Conservation (phyloP, 257 asterid genomes). For the Datura wrightii region DNA sequence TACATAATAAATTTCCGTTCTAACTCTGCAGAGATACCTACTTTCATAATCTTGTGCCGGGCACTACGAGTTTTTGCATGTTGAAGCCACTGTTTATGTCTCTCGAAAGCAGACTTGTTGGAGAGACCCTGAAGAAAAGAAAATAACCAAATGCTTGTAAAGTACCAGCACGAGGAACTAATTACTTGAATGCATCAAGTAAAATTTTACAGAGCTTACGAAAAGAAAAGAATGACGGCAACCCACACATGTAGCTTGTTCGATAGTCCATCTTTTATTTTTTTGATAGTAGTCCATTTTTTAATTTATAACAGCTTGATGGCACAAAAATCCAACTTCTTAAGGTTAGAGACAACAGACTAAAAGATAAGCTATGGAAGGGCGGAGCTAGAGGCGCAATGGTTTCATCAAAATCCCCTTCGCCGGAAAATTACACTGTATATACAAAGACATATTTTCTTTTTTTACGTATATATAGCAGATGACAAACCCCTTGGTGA, state of each 20-base stretch:
- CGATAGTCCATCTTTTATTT: background rate
- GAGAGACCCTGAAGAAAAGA: conserved; percentile 72
- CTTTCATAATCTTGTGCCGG: conserved; percentile 94
- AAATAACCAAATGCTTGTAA: background rate
- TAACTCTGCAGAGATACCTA: conserved; percentile 41
- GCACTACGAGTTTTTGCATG: conserved; percentile 98
- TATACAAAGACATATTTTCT: too few relatives aligned
- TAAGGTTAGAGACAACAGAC: background rate
- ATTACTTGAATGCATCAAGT: conserved; percentile 3
- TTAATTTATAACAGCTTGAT: background rate
- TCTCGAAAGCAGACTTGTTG: conserved; percentile 85
- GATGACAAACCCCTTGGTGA: background rate
- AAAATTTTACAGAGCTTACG: background rate
- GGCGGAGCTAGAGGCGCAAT: background rate
- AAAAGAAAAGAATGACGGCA: background rate
- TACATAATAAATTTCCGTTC: background rate
- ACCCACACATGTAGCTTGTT: background rate
- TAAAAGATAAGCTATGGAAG: background rate
- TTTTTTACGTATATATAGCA: too few relatives aligned
- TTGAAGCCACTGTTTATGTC: conserved; percentile 92
- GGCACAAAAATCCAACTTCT: background rate
- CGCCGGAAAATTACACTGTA: too few relatives aligned
- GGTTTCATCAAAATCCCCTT: background rate
- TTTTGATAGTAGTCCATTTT: background rate
- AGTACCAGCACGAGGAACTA: conserved; percentile 9